These are phyloP conservation scores for Collybiopsis luxurians DNA, from an alignment of 768 basidiomycete genomes.

Conservation along the genomic window DNA sequence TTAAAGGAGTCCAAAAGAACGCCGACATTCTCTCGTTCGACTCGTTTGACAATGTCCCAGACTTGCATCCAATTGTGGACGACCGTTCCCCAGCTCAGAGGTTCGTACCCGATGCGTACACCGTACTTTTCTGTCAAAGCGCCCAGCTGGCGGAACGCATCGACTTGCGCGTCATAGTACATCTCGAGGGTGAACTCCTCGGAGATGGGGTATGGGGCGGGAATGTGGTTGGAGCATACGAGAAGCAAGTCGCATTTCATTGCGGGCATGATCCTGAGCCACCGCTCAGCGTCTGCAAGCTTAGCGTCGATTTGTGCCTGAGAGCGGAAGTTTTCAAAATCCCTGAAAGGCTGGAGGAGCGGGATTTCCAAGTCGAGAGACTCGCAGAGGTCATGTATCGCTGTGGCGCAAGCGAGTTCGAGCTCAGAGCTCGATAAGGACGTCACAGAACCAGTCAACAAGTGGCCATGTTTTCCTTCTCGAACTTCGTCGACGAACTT, in stretches of 20 bases:
- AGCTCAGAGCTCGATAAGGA: conserved; percentile 17
- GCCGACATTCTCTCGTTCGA: conserved; percentile 33
- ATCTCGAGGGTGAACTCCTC: conserved; percentile 16
- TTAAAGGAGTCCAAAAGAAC: conserved; percentile 37
- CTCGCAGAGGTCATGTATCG: conserved; percentile 17
- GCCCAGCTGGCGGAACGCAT: conserved; percentile 26
- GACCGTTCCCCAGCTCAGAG: conserved; percentile 32
- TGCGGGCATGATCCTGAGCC: conserved; percentile 26
- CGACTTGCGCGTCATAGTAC: conserved; percentile 25
- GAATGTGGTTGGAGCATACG: conserved; percentile 30
- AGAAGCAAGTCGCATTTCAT: conserved; percentile 31
- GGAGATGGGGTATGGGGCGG: conserved; percentile 15
- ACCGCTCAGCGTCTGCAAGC: conserved; percentile 25
- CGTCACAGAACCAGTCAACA: conserved; percentile 19
- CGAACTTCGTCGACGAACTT: conserved; percentile 20
- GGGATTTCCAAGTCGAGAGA: conserved; percentile 22
- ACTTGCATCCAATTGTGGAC: conserved; percentile 34
- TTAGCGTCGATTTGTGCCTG: conserved; percentile 21
- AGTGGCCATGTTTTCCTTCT: conserved; percentile 14
- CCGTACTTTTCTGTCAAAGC: conserved; percentile 25
- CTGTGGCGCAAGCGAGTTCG: conserved; percentile 22
- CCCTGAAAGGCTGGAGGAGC: conserved; percentile 33
- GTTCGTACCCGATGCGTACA: conserved; percentile 29
- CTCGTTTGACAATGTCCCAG: conserved; percentile 31
- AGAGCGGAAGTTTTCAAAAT: conserved; percentile 32